A percentile compares a stretch with the other conserved stretches of the same genome.
Evolutionary conservation across 106 monocot species (phyloP).

Genomic region (Xerophyta viscosa): DNA sequence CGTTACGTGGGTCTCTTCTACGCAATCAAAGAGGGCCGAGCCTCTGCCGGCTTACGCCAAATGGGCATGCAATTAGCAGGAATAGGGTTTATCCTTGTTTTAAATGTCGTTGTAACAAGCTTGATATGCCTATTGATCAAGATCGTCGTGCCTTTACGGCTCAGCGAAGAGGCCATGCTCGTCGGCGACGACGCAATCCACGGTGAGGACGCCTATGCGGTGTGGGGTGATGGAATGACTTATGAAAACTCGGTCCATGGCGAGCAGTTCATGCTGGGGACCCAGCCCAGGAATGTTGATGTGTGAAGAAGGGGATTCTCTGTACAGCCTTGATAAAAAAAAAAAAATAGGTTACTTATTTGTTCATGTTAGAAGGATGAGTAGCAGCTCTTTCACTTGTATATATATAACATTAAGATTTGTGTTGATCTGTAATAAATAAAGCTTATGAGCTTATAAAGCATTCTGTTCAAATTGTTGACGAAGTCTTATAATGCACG

Average conservation of each 20-base stretch:
- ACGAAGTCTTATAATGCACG: too few relatives aligned
- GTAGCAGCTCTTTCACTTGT: too few relatives aligned
- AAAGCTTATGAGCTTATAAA: too few relatives aligned
- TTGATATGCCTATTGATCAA: slow-evolving; percentile 18
- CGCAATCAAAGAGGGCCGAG: slow-evolving; percentile 15
- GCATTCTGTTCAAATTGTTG: too few relatives aligned
- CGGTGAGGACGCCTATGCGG: slow-evolving; percentile 25
- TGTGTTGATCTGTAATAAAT: too few relatives aligned
- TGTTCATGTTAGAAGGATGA: too few relatives aligned
- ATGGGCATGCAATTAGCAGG: slow-evolving; percentile 29
- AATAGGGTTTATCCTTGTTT: slow-evolving; percentile 14
- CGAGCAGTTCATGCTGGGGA: too few relatives aligned
- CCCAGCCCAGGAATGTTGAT: too few relatives aligned
- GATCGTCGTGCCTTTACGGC: slow-evolving; percentile 18
- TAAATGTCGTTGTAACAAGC: slow-evolving; percentile 20
- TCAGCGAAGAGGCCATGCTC: slow-evolving; percentile 17
- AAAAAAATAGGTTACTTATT: too few relatives aligned
- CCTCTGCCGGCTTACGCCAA: slow-evolving; percentile 17
- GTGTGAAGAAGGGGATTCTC: too few relatives aligned
- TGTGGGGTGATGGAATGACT: slow-evolving; percentile 1
- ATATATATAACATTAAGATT: too few relatives aligned
- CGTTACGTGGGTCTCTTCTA: slow-evolving; percentile 23
- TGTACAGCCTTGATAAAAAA: too few relatives aligned
- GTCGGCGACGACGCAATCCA: slow-evolving; percentile 34
- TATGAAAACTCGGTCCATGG: not conserved